phyloP scores from a whole-genome alignment of 2,329 filamentous ascomycete species.

The Celoporthe dispersa region DNA sequence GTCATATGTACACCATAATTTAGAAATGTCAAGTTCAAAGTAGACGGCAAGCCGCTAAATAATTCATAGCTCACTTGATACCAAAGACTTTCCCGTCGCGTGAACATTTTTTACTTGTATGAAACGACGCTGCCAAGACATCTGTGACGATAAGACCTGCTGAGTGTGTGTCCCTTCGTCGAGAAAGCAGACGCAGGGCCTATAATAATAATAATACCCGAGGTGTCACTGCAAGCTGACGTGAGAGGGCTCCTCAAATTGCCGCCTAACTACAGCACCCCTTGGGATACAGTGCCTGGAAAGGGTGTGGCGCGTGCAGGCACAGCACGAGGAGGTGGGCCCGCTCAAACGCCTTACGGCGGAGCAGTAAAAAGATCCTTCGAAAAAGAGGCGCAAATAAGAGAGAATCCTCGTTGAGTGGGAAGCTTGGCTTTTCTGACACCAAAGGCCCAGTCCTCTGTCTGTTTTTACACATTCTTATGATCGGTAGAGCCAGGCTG shows the following conservation, averaged over 20 bases:
- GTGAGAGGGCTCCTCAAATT: background rate
- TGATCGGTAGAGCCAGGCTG: background rate
- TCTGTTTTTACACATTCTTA: background rate
- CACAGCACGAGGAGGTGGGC: background rate
- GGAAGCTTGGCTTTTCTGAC: background rate
- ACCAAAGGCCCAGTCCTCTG: background rate
- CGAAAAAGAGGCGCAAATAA: background rate
- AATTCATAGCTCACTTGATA: too few relatives aligned
- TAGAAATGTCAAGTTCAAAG: background rate
- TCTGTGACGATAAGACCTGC: too few relatives aligned
- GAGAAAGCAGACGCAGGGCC: too few relatives aligned
- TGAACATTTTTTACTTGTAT: background rate
- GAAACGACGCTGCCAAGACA: background rate
- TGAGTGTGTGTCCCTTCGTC: too few relatives aligned
- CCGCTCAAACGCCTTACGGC: background rate
- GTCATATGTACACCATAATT: too few relatives aligned
- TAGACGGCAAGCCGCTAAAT: background rate
- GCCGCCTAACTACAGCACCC: background rate
- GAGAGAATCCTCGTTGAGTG: background rate
- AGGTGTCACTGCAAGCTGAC: background rate
- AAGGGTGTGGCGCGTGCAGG: conserved; percentile 2
- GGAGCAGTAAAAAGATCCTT: background rate
- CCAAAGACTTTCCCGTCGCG: background rate
- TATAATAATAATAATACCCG: background rate
- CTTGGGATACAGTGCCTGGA: background rate